Conservation (phyloP, 352 stramenopile genomes). For the Phytopythium mirpurense region DNA sequence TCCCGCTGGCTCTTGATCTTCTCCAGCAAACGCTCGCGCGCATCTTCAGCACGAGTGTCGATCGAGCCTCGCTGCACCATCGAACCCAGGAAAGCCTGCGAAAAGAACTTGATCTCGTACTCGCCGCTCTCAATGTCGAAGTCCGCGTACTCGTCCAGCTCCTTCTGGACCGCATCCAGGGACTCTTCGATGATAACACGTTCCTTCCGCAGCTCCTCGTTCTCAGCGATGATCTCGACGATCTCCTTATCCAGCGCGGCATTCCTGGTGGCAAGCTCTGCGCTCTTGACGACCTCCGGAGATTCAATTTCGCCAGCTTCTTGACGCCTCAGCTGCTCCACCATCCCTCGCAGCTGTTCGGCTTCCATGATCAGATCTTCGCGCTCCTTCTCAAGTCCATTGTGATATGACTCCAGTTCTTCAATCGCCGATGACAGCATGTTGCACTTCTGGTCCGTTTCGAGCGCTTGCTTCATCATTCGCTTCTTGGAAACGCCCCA, state of each 20-base stretch:
- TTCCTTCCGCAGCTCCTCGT: conserved; percentile 51
- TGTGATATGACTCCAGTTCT: conserved; percentile 32
- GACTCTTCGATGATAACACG: conserved; percentile 46
- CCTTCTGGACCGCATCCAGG: conserved; percentile 53
- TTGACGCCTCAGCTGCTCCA: conserved; percentile 61
- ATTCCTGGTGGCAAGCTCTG: conserved; percentile 46
- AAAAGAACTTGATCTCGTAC: conserved; percentile 67
- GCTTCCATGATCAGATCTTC: conserved; percentile 53
- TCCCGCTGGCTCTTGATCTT: conserved; percentile 46
- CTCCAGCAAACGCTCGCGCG: conserved; percentile 44
- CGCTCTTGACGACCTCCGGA: conserved; percentile 50
- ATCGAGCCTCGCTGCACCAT: conserved; percentile 58
- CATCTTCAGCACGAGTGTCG: conserved; percentile 54
- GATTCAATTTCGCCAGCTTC: conserved; percentile 52
- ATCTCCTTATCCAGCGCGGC: conserved; percentile 67
- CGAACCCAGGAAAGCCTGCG: conserved; percentile 52
- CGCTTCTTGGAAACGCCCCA: conserved; percentile 52
- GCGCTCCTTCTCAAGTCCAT: conserved; percentile 50
- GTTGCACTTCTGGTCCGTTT: conserved; percentile 53
- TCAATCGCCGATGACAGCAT: conserved; percentile 47
- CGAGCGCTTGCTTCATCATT: conserved; percentile 39
- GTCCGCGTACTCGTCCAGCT: conserved; percentile 59
- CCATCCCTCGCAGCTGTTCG: conserved; percentile 41
- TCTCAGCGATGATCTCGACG: conserved; percentile 61
- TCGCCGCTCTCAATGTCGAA: conserved; percentile 40